These are phyloP conservation scores for Pyrenochaeta sp. DNA, from an alignment of 2,329 filamentous ascomycete species.

Conservation along the genomic window DNA sequence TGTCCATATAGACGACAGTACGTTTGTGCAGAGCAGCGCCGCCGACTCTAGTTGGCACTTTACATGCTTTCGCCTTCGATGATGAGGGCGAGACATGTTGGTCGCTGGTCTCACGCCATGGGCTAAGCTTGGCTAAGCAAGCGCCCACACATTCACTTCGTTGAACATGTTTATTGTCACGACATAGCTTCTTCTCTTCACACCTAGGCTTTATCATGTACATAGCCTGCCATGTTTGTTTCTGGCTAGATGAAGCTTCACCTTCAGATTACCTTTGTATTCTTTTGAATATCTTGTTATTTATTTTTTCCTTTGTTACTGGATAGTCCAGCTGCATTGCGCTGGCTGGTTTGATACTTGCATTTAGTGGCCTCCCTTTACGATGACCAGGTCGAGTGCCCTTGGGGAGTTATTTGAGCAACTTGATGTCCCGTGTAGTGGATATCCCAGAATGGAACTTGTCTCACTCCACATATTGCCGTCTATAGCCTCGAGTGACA, in stretches of 20 bases:
- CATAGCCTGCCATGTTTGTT: constrained; percentile 23
- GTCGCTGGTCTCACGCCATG: constrained; percentile 47
- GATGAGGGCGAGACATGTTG: constrained; percentile 37
- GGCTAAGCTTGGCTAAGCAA: constrained; percentile 12
- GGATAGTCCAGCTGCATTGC: constrained; percentile 13
- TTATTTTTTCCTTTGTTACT: constrained; percentile 13
- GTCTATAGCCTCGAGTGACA: too few species aligned
- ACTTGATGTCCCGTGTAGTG: not conserved
- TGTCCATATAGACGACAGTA: constrained; percentile 49
- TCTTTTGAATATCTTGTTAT: not conserved
- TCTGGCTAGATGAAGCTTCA: not conserved
- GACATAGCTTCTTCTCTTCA: constrained; percentile 15
- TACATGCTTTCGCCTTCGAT: constrained; percentile 28
- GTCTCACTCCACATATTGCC: not conserved
- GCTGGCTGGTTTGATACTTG: constrained; percentile 3
- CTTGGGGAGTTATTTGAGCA: constrained; percentile 11
- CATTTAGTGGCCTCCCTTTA: constrained; percentile 21
- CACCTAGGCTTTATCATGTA: constrained; percentile 26
- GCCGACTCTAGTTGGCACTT: constrained; percentile 44
- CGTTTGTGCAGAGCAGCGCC: constrained; percentile 48
- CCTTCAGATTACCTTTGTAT: not conserved
- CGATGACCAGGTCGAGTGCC: constrained; percentile 18
- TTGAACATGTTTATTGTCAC: constrained; percentile 15
- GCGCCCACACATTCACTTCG: constrained; percentile 20
- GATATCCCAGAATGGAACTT: constrained; percentile 1